Evolutionary conservation across 306 rosid species (phyloP), one percentile per base, ranked within the genome.

Genomic region (Quercus parvula): DNA sequence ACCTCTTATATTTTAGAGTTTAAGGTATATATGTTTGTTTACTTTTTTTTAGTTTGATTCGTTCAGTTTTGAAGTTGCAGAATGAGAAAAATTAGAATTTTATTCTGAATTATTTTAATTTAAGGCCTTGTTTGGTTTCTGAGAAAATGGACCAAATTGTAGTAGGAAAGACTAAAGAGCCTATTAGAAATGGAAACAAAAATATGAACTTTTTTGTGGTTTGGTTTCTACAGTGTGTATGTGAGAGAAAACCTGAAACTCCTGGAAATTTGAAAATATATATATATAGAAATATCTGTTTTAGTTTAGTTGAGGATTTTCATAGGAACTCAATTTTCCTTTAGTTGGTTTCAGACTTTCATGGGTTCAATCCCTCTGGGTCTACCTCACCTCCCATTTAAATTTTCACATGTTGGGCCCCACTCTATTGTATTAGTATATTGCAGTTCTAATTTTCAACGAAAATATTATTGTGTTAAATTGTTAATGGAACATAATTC

Each of bases 21-120:
- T 35, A 66, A 88, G 97, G 92, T 93, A 91, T 1, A 1, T 35
- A 35, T 46, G 98, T 77, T 7, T 25, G 11, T 2, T 41, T 8
- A 41, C 46, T 38, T 6, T 38, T 6, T 75, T 83, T 87, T 33
- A 0, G 11, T 41, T 41, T 41, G 46, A 8, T 41, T 41, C 46
- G 46, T 41, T 41, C 46, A 41, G 2, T 41, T 41, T 8, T 41
- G 46, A 41, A 41, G 46, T 41, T 41, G 46, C 46, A 41, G 11
- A 41, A 41, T 41, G 46, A 41, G 46, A 41, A 41, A 41, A 41
- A 0, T 41, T 2, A 8, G 12, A 41, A 41, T 8, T 41, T 41
- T 41, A 41, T 41, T 2, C 46, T 75, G 46, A 15, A 71, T 19
- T 70, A 18, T 27, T n/a, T 5, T 8, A 41, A 41, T 41, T 41